Evolutionary conservation across 148 eudicot species (phyloP).

Genomic region (Rhododendron mucronatum): DNA sequence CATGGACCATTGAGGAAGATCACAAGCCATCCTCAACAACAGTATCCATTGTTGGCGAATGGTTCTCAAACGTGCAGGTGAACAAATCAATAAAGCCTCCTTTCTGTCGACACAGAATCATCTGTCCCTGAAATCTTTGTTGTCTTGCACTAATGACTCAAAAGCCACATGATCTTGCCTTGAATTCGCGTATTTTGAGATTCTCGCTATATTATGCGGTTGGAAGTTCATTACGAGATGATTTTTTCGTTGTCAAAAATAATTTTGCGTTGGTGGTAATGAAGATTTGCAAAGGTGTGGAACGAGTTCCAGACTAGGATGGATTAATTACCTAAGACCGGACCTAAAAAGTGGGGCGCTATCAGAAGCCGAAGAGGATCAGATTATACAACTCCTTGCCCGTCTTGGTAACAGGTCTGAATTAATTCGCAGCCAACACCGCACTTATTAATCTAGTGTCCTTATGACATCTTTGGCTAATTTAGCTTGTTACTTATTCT

Average conservation of each 20-base stretch:
- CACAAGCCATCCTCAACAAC: conserved; percentile 57
- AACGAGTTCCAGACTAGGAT: conserved; percentile 75
- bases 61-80: conserved; percentile 75
- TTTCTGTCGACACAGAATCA: not conserved
- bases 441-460: not conserved
- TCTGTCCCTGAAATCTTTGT: not conserved
- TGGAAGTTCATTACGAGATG: not conserved
- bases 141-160: too few species aligned
- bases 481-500: not conserved
- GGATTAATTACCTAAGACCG: conserved; percentile 79
- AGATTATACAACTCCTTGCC: conserved; percentile 68
- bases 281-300: conserved; percentile 73
- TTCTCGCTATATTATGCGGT: not conserved
- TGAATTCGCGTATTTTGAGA: too few species aligned
- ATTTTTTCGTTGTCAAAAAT: not conserved
- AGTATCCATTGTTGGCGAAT: conserved; percentile 71
- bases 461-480: not conserved
- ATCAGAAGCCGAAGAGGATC: conserved; percentile 57
- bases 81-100: not conserved
- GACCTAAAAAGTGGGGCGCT: conserved; percentile 69
- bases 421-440: not conserved
- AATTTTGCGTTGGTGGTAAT: conserved; percentile 3
- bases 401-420: conserved; percentile 67
- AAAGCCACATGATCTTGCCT: too few species aligned
- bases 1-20: conserved; percentile 86